These are phyloP conservation scores for Psilocybe cyanescens DNA, from an alignment of 768 basidiomycete genomes.

Conservation along the genomic window DNA sequence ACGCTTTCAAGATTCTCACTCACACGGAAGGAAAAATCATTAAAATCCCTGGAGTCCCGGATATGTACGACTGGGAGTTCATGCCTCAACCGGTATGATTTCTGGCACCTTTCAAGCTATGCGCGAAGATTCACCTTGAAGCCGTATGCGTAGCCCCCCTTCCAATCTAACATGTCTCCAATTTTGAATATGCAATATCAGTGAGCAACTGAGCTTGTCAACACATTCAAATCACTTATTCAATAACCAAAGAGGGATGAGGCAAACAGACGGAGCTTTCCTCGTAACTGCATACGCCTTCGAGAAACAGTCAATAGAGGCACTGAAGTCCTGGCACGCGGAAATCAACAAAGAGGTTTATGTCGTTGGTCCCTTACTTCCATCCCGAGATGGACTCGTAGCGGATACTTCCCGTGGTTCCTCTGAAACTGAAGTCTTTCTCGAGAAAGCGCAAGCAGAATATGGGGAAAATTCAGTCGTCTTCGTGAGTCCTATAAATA, in stretches of 20 bases:
- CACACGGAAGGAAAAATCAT: background rate
- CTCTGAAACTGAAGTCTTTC: conserved; percentile 3
- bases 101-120: background rate
- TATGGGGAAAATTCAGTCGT: conserved; percentile 9
- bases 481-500: conserved; percentile 7
- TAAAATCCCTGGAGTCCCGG: conserved; percentile 1
- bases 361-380: conserved; percentile 18
- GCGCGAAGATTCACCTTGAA: background rate
- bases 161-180: background rate
- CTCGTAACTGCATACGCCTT: conserved; percentile 1
- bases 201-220: background rate
- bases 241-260: background rate
- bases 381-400: conserved; percentile 4
- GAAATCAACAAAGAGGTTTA: conserved; percentile 6
- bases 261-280: conserved; percentile 10
- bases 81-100: conserved; percentile 1
- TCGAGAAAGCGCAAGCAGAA: conserved; percentile 2
- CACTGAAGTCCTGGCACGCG: conserved; percentile 10
- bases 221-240: too few relatives aligned
- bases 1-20: background rate
- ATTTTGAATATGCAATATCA: background rate
- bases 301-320: conserved; percentile 10
- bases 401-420: conserved; percentile 7
- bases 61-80: conserved; percentile 10
- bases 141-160: background rate